phyloP scores from a whole-genome alignment of 192 early-diverging fungal genomes.

The Diversispora epigaea region DNA sequence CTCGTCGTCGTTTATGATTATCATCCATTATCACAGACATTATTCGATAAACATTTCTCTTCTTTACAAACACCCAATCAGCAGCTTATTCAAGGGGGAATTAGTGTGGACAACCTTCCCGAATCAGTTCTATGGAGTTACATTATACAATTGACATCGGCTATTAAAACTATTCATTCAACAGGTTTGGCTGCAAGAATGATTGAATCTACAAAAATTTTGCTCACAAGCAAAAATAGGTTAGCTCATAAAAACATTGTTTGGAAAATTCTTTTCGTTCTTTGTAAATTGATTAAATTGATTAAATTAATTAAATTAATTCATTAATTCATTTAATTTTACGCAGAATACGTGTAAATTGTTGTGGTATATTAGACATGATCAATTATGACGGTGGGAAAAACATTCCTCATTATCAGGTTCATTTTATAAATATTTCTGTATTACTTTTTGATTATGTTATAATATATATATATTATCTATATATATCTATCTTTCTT shows the following conservation, averaged over 20 bases:
- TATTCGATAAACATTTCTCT: constrained; percentile 68
- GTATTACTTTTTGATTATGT: no score
- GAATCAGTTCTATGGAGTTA: constrained; percentile 81
- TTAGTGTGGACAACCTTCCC: constrained; percentile 47
- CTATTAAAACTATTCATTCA: constrained; percentile 79
- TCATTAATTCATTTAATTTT: constrained; percentile 11
- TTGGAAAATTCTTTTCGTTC: constrained; percentile 11
- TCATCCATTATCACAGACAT: constrained; percentile 77
- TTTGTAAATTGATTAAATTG: not conserved
- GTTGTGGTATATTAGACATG: constrained; percentile 72
- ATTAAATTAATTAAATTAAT: not conserved
- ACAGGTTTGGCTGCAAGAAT: constrained; percentile 76
- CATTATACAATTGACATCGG: constrained; percentile 73
- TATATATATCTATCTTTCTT: no score
- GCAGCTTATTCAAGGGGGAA: constrained; percentile 41
- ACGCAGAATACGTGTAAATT: constrained; percentile 65
- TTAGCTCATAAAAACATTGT: constrained; percentile 25
- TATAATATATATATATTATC: no score
- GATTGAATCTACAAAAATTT: constrained; percentile 80
- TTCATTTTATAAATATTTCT: constrained; percentile 26
- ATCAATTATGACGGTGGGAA: constrained; percentile 70
- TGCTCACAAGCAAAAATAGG: constrained; percentile 84
- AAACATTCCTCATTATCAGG: constrained; percentile 60
- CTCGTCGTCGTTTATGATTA: constrained; percentile 96
- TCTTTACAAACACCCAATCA: constrained; percentile 22